A percentile compares a stretch with the other conserved stretches of the same genome.
Evolutionary conservation across 768 basidiomycete genomes (phyloP).

Genomic region (Lentinula raphanica): DNA sequence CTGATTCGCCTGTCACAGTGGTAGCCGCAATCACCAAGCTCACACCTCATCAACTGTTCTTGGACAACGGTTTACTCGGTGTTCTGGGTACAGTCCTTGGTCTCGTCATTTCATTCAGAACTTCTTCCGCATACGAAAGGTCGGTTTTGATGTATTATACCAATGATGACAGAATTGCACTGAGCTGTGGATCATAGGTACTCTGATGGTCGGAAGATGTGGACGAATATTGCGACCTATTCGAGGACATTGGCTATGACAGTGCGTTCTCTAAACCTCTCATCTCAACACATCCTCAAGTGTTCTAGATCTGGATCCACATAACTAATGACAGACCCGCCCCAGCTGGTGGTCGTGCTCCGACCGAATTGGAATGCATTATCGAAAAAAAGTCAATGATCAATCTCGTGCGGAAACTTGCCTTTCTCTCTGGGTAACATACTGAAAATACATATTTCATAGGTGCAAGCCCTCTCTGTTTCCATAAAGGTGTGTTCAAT

Average conservation of each 20-base stretch:
- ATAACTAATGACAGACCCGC: constrained; percentile 39
- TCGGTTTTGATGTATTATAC: constrained; percentile 21
- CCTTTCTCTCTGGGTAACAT: not conserved
- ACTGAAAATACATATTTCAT: not conserved
- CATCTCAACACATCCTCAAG: constrained; percentile 5
- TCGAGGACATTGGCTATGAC: constrained; percentile 56
- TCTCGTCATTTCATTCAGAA: constrained; percentile 69
- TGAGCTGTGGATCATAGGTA: constrained; percentile 43
- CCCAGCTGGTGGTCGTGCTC: constrained; percentile 22
- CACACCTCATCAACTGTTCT: constrained; percentile 41
- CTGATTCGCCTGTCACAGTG: constrained; percentile 35
- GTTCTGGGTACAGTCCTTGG: constrained; percentile 72
- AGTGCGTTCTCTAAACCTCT: constrained; percentile 30
- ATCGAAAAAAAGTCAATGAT: constrained; percentile 76
- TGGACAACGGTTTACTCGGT: constrained; percentile 54
- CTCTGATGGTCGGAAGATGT: constrained; percentile 67
- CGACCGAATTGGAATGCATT: constrained; percentile 37
- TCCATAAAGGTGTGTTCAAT: constrained; percentile 48
- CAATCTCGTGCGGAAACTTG: constrained; percentile 44
- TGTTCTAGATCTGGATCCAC: constrained; percentile 50
- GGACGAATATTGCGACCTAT: constrained; percentile 55
- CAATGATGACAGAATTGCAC: constrained; percentile 7
- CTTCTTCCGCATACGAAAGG: constrained; percentile 67
- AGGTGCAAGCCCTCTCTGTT: constrained; percentile 67
- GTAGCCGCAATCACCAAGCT: constrained; percentile 49